Percentiles rank a stretch among this genome's conserved stretches.
These are phyloP conservation scores for Phialophora chinensis DNA, from an alignment of 2,329 filamentous ascomycete genomes.

Conservation along the genomic window DNA sequence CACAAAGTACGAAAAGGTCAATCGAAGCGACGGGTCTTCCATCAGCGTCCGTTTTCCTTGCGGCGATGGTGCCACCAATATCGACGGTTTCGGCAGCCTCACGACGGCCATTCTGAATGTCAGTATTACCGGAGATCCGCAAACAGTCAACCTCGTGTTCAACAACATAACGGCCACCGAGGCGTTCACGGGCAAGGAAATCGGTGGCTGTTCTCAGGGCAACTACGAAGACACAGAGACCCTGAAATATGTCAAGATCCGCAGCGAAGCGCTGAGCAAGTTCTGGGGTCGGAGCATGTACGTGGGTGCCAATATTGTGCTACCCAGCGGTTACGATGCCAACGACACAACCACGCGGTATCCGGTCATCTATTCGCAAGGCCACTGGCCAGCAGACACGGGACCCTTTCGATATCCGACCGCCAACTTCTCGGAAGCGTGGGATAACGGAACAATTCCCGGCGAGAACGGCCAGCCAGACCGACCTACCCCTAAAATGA, in stretches of 20 bases:
- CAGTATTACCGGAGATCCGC: conserved; percentile 9
- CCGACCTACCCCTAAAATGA: conserved; percentile 12
- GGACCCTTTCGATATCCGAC: conserved; percentile 25
- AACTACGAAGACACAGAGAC: conserved; percentile 27
- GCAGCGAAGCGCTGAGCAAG: conserved; percentile 27
- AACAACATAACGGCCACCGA: conserved; percentile 21
- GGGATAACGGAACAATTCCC: conserved; percentile 21
- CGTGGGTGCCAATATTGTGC: conserved; percentile 26
- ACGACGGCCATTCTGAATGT: conserved; percentile 19
- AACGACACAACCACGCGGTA: conserved; percentile 23
- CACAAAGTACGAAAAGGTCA: conserved; percentile 24
- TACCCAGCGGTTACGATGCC: conserved; percentile 24
- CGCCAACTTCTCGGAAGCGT: conserved; percentile 25
- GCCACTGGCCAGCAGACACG: conserved; percentile 22
- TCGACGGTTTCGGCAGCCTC: conserved; percentile 22
- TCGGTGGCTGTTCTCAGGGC: conserved; percentile 25
- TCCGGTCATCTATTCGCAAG: conserved; percentile 29
- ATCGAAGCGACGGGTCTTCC: conserved; percentile 24
- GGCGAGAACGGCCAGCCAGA: conserved; percentile 13
- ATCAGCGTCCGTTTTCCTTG: conserved; percentile 27
- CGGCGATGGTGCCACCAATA: conserved; percentile 25
- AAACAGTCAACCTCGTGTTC: conserved; percentile 25
- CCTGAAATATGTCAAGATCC: conserved; percentile 29
- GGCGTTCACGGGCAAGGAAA: conserved; percentile 19
- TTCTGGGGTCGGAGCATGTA: conserved; percentile 31